phyloP scores from a whole-genome alignment of 768 basidiomycete species.

The Mycena indigotica region DNA sequence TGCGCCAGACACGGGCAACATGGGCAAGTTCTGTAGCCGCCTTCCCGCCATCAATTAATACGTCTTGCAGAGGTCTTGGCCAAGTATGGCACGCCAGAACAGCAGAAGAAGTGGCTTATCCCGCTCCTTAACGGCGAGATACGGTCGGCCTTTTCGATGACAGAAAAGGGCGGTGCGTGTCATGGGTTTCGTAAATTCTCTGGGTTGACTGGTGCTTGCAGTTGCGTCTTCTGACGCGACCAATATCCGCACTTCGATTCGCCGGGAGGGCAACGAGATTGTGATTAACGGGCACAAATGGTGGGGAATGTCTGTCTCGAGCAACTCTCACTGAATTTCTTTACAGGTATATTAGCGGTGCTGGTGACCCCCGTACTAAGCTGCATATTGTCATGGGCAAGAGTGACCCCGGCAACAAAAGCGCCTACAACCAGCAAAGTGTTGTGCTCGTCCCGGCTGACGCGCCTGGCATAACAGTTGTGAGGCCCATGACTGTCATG shows the following conservation, averaged over 20 bases:
- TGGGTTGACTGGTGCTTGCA: constrained; percentile 32
- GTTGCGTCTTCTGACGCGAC: constrained; percentile 96
- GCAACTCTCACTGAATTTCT: too few species aligned
- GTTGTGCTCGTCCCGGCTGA: constrained; percentile 94
- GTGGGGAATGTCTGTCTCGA: too few species aligned
- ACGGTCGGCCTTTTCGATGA: constrained; percentile 96
- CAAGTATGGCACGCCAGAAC: constrained; percentile 86
- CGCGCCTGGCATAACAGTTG: constrained; percentile 80
- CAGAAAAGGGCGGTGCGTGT: constrained; percentile 78
- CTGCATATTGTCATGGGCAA: constrained; percentile 95
- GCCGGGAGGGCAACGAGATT: constrained; percentile 82
- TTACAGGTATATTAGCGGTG: constrained; percentile 93
- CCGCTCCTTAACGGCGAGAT: constrained; percentile 92
- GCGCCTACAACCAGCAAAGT: constrained; percentile 82
- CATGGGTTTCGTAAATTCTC: constrained; percentile 2
- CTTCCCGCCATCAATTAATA: constrained; percentile 4
- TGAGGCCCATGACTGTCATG: constrained; percentile 93
- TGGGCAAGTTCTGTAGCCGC: constrained; percentile 60
- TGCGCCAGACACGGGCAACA: constrained; percentile 97
- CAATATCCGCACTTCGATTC: constrained; percentile 88
- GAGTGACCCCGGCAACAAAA: constrained; percentile 83
- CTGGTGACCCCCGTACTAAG: constrained; percentile 87
- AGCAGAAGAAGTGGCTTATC: constrained; percentile 87
- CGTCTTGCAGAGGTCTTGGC: constrained; percentile 84
- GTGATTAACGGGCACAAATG: constrained; percentile 98